These are phyloP conservation scores for Auricularia sp. DNA, from an alignment of 768 basidiomycete genomes.

Conservation along the genomic window DNA sequence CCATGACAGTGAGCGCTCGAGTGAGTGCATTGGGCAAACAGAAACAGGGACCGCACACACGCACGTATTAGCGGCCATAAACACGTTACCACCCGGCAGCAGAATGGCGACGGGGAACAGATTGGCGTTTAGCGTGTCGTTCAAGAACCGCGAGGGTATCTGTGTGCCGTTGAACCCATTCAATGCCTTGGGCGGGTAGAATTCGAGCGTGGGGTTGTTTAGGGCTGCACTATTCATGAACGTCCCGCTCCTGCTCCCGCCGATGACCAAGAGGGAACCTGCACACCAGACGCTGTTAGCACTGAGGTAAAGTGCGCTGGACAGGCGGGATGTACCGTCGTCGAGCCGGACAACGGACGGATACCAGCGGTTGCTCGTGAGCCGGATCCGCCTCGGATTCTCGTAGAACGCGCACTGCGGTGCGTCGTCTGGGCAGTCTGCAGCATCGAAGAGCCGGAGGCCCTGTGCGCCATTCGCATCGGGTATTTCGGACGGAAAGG, in stretches of 20 bases:
- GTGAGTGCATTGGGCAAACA: neutral
- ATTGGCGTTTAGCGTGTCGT: constrained; percentile 69
- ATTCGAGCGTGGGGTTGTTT: constrained; percentile 76
- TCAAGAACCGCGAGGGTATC: constrained; percentile 50
- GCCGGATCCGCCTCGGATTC: constrained; percentile 48
- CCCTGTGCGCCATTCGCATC: constrained; percentile 65
- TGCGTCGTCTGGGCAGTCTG: constrained; percentile 32
- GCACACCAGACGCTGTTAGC: constrained; percentile 1
- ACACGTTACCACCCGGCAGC: constrained; percentile 59
- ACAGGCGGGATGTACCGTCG: constrained; percentile 34
- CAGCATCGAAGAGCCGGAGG: constrained; percentile 62
- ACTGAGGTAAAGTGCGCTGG: neutral
- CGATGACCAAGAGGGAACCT: constrained; percentile 67
- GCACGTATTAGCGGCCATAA: constrained; percentile 60
- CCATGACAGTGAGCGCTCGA: neutral
- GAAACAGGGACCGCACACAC: neutral
- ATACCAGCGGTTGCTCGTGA: constrained; percentile 79
- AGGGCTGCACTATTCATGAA: constrained; percentile 78
- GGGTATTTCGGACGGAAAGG: constrained; percentile 63
- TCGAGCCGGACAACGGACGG: constrained; percentile 55
- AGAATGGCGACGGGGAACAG: constrained; percentile 68
- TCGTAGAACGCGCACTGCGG: constrained; percentile 54
- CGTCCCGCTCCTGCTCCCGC: constrained; percentile 71
- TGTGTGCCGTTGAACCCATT: constrained; percentile 58
- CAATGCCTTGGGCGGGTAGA: constrained; percentile 70